phyloP scores from a whole-genome alignment of 1,284 basidiomycete species.

The Rhodotorula sp. region DNA sequence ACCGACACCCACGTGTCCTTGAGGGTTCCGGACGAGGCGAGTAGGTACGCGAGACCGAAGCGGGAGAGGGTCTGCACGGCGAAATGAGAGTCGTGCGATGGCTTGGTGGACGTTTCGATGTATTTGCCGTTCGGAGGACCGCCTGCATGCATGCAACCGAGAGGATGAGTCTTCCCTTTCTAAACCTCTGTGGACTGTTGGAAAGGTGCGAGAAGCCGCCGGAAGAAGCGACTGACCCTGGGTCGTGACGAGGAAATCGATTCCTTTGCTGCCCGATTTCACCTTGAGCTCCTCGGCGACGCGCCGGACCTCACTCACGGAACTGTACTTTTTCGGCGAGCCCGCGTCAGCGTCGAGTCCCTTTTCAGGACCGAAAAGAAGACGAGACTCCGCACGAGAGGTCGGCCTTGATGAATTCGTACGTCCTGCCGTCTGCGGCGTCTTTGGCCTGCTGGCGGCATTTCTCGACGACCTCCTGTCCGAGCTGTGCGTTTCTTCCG shows the following conservation, averaged over 20 bases:
- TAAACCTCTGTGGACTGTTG: background rate
- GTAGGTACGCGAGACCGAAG: slow-evolving; percentile 47
- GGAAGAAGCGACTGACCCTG: slow-evolving; percentile 37
- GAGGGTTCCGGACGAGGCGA: slow-evolving; percentile 46
- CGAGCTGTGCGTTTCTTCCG: slow-evolving; percentile 47
- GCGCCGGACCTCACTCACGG: slow-evolving; percentile 41
- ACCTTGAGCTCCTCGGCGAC: slow-evolving; percentile 41
- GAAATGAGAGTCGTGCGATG: slow-evolving; percentile 40
- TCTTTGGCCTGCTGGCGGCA: slow-evolving; percentile 31
- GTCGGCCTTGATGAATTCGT: slow-evolving; percentile 50
- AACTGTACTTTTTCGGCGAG: slow-evolving; percentile 6
- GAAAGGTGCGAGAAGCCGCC: background rate
- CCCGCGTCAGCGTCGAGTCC: background rate
- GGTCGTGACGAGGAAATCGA: slow-evolving; percentile 49
- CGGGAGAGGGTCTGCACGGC: slow-evolving; percentile 49
- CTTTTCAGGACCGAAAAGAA: background rate
- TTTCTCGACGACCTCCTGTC: slow-evolving; percentile 44
- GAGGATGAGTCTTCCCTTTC: background rate
- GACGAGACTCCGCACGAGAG: slow-evolving; percentile 35
- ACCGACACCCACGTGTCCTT: slow-evolving; percentile 46
- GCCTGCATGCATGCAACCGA: slow-evolving; percentile 6
- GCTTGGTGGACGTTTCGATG: background rate
- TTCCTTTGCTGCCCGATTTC: slow-evolving; percentile 40
- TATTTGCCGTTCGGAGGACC: slow-evolving; percentile 27
- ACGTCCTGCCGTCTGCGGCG: slow-evolving; percentile 21